Conservation (phyloP, 1,284 basidiomycete species). For the Cerioporus squamosus region DNA sequence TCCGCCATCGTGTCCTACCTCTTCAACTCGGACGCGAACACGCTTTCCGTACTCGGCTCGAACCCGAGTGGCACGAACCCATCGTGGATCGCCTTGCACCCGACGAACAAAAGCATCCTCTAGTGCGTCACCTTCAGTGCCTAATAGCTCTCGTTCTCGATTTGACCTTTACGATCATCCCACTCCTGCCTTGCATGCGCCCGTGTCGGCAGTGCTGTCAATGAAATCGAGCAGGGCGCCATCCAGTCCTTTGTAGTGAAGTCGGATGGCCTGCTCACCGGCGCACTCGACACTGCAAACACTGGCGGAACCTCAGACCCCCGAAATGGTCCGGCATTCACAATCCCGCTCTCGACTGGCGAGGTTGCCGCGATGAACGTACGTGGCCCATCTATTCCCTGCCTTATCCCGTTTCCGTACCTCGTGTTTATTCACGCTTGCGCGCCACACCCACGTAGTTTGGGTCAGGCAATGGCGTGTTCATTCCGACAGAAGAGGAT, state of each 20-base stretch:
- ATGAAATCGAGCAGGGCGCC: slow-evolving; percentile 50
- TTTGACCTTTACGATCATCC: too few relatives aligned
- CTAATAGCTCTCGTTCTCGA: too few relatives aligned
- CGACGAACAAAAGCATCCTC: slow-evolving; percentile 56
- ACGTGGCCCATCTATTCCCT: slow-evolving; percentile 12
- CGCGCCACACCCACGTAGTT: slow-evolving; percentile 45
- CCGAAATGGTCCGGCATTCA: slow-evolving; percentile 51
- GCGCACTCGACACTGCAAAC: slow-evolving; percentile 47
- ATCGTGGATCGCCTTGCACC: slow-evolving; percentile 62
- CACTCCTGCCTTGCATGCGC: neutral
- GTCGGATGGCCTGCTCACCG: slow-evolving; percentile 46
- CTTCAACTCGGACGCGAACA: slow-evolving; percentile 52
- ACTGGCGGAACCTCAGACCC: slow-evolving; percentile 46
- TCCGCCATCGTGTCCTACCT: slow-evolving; percentile 61
- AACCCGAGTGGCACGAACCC: slow-evolving; percentile 54
- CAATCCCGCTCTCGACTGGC: slow-evolving; percentile 53
- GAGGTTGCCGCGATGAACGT: slow-evolving; percentile 64
- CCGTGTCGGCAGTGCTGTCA: slow-evolving; percentile 49
- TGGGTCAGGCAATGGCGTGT: slow-evolving; percentile 55
- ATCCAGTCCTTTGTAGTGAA: slow-evolving; percentile 62
- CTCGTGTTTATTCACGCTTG: neutral
- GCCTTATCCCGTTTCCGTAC: neutral
- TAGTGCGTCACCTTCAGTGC: slow-evolving; percentile 47
- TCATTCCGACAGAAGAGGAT: slow-evolving; percentile 50
- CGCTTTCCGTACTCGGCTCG: slow-evolving; percentile 49